Conservation (phyloP, 176 grass and related monocot species). For the Ensete ventricosum region DNA sequence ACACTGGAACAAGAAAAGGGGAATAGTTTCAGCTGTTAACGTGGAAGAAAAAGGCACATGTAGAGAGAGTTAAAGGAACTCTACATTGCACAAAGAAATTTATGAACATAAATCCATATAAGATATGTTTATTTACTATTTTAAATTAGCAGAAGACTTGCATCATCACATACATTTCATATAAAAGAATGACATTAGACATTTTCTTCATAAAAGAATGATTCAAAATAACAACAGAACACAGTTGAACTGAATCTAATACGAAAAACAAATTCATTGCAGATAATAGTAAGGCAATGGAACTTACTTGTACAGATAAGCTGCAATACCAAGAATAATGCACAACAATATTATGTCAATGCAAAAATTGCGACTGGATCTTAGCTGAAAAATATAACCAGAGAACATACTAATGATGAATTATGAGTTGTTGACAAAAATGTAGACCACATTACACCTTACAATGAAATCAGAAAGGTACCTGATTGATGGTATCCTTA, state of each 20-base stretch:
- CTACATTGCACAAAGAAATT: too few relatives aligned
- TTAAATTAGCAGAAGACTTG: too few relatives aligned
- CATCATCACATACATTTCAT: too few relatives aligned
- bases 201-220: too few relatives aligned
- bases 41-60: too few relatives aligned
- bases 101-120: too few relatives aligned
- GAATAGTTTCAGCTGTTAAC: too few relatives aligned
- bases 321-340: slow-evolving; percentile 78
- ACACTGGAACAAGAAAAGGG: not conserved
- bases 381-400: slow-evolving; percentile 32
- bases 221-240: not conserved
- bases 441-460: not conserved
- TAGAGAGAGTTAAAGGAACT: too few relatives aligned
- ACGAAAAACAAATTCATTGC: not conserved
- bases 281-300: not conserved
- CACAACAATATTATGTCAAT: slow-evolving; percentile 73
- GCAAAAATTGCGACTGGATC: slow-evolving; percentile 74
- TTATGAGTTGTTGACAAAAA: not conserved
- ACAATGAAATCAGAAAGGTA: slow-evolving; percentile 1
- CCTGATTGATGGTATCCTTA: slow-evolving; percentile 69
- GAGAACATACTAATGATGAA: not conserved
- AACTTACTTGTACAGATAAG: slow-evolving; percentile 80
- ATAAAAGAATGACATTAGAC: too few relatives aligned
- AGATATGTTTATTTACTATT: too few relatives aligned
- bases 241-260: not conserved